Conservation (phyloP, 345 rosid species). For the Salix exigua region DNA sequence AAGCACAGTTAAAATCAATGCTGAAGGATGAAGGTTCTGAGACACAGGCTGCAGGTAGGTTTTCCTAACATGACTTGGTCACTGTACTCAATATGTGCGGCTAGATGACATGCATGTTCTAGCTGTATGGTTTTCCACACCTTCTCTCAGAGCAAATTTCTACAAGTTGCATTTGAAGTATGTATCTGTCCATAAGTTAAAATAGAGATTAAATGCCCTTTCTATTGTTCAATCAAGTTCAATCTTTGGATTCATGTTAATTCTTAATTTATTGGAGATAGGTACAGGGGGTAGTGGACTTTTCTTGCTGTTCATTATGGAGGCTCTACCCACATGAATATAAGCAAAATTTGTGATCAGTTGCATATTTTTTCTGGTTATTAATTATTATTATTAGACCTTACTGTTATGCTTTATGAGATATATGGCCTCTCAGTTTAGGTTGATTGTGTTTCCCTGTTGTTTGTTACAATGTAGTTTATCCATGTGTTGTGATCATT, state of each 20-base stretch:
- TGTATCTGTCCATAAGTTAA: not conserved
- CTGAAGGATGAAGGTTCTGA: conserved; percentile 40
- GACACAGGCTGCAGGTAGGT: conserved; percentile 48
- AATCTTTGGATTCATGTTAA: not conserved
- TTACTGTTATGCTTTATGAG: not conserved
- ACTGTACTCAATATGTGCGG: not conserved
- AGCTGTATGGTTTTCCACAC: not conserved
- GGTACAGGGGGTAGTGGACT: not conserved
- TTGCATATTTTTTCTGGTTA: not conserved
- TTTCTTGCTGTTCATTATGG: not conserved
- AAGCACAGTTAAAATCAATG: conserved; percentile 53
- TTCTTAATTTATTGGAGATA: not conserved
- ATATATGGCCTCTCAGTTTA: not conserved
- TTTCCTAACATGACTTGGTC: not conserved
- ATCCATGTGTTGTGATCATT: conserved; percentile 75
- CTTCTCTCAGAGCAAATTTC: not conserved
- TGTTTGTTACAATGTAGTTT: conserved; percentile 40
- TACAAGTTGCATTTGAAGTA: not conserved
- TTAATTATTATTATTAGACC: not conserved
- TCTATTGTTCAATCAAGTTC: not conserved
- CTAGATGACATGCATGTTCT: not conserved
- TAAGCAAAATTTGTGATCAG: not conserved
- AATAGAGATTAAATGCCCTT: not conserved
- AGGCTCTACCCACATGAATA: not conserved
- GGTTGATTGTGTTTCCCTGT: conserved; percentile 5